Evolutionary conservation across 805 yeast genomes (phyloP).

Genomic region (Priceomyces carsonii): DNA sequence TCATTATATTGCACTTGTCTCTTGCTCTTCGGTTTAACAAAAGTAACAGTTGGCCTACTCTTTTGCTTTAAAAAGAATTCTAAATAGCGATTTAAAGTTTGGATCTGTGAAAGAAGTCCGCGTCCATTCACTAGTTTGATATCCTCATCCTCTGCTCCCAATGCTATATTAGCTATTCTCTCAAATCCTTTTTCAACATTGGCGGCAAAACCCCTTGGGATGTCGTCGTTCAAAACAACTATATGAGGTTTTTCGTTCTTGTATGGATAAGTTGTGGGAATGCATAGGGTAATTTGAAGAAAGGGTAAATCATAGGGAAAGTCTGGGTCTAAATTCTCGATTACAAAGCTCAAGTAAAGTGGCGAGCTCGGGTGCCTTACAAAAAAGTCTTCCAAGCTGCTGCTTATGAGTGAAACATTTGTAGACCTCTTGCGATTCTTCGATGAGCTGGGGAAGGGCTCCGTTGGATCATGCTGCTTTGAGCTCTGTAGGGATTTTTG

Average conservation of each 20-base stretch:
- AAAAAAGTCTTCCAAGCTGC: constrained; percentile 17
- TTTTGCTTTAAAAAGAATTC: constrained; percentile 61
- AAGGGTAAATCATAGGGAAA: constrained; percentile 63
- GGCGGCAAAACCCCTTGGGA: constrained; percentile 66
- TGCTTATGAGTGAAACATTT: constrained; percentile 12
- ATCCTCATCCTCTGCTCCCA: constrained; percentile 19
- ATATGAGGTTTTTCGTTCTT: constrained; percentile 47
- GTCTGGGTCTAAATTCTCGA: constrained; percentile 68
- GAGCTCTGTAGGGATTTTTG: neutral
- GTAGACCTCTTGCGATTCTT: constrained; percentile 6
- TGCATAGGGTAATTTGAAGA: constrained; percentile 52
- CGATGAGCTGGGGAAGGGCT: too few relatives aligned
- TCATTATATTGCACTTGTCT: constrained; percentile 1
- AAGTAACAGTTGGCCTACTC: constrained; percentile 60
- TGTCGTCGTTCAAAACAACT: constrained; percentile 61
- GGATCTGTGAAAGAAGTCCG: constrained; percentile 54
- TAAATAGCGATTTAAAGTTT: constrained; percentile 56
- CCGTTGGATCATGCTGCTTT: too few relatives aligned
- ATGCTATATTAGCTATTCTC: constrained; percentile 36
- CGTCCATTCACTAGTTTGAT: constrained; percentile 43
- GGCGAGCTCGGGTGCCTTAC: constrained; percentile 20
- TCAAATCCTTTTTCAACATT: constrained; percentile 69
- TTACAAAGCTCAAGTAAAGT: constrained; percentile 42
- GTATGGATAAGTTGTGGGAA: constrained; percentile 59
- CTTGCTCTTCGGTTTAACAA: constrained; percentile 40